Evolutionary conservation across 225 moss, liverwort and hornwort species (phyloP).

Genomic region (Bryum argenteum): DNA sequence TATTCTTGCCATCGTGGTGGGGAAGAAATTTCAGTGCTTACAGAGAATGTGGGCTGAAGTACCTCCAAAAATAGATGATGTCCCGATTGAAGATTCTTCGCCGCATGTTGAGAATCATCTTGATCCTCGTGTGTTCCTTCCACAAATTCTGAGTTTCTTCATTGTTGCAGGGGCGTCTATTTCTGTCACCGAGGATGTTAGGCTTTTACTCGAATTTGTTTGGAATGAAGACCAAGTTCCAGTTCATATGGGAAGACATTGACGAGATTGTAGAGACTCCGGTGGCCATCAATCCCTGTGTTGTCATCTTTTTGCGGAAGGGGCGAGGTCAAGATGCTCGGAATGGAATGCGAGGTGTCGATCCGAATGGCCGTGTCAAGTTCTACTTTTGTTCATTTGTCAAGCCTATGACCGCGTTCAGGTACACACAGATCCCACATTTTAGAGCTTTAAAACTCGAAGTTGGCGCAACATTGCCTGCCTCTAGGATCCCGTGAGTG

Average conservation of each 20-base stretch:
- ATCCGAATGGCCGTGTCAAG: constrained; percentile 71
- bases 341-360: constrained; percentile 76
- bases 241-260: constrained; percentile 93
- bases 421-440: constrained; percentile 33
- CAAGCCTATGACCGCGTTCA: constrained; percentile 79
- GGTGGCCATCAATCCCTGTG: constrained; percentile 77
- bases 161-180: constrained; percentile 77
- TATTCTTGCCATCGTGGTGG: too few species aligned
- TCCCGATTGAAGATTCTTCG: too few species aligned
- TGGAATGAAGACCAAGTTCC: constrained; percentile 95
- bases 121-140: not conserved
- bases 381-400: constrained; percentile 94
- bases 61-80: too few species aligned
- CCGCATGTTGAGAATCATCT: too few species aligned
- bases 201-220: constrained; percentile 96
- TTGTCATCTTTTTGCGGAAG: constrained; percentile 71
- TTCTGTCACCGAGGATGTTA: constrained; percentile 88
- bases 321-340: constrained; percentile 75
- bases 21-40: too few species aligned
- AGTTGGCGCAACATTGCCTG: too few species aligned
- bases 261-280: constrained; percentile 86
- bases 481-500: too few species aligned
- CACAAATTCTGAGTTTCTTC: not conserved
- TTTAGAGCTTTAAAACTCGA: too few species aligned
- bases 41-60: too few species aligned